Base-by-base conservation (phyloP, 1,284 basidiomycete species). In the Pseudozyma thailandica region DNA sequence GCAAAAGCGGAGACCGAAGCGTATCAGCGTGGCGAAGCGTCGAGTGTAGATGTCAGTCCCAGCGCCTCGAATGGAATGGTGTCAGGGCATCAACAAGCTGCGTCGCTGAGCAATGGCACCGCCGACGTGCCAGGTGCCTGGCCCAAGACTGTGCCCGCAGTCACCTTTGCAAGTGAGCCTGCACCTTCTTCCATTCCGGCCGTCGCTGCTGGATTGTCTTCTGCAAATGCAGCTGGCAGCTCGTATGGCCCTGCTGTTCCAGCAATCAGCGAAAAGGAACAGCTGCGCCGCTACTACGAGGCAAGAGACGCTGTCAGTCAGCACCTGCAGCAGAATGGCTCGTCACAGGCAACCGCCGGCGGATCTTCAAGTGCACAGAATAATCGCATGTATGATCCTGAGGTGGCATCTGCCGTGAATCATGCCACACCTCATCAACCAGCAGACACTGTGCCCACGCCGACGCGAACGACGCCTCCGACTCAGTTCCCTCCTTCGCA, bases 261-360 rank as follows among this genome's bases (percentile, higher is more conserved):
- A 2, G 52, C 50, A 6, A 41, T 58, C 20, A 70, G 59, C 49
- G 74, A 75, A 28, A 79, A 79, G 38, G 74, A 72, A 28, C 77
- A 79, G 45, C 52, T 77, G 26, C 41, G 63, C n/a, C 47, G 71
- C 10, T 79, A 76, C 56, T 72, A 78, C 50, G 77, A 70, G 30
- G 77, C 77, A 3, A 46, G 65, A 25, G 74, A 77, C 38, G 76
- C 76, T 2, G 73, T 77, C 20, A 52, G 39, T n/a, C 69, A 57
- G 28, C 61, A 69, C 23, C 52, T 63, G 21, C 39, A 41, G 15
- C 39, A 41, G 15, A 12, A 10, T 12, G 10, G 20, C 4, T 21
- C 20, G 6, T 42, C 35, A 2, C 60, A 57, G 39, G 39, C 21
- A 23, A 12, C 20, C 18, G 39, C 39, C 39, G 20, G 39, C 20